phyloP scores from a whole-genome alignment of 148 eudicot species.

The Chenopodium formosanum region DNA sequence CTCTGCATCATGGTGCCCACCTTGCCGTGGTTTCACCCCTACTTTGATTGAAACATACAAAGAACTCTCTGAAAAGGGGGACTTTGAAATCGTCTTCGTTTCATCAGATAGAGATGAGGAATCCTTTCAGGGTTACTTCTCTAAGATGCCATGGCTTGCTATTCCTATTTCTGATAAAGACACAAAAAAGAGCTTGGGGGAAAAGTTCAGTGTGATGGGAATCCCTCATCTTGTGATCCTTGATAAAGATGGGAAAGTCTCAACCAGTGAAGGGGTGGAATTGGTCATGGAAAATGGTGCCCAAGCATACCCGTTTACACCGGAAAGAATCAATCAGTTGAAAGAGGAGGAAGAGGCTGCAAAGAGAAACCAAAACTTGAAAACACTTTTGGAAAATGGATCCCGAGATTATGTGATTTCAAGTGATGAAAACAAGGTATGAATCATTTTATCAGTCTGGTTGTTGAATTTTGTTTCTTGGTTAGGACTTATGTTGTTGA shows the following conservation, averaged over 20 bases:
- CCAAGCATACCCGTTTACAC: constrained; percentile 47
- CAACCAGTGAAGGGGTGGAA: constrained; percentile 40
- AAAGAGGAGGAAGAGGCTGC: constrained; percentile 52
- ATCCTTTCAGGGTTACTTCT: constrained; percentile 42
- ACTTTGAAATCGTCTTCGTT: constrained; percentile 48
- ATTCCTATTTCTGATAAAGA: constrained; percentile 45
- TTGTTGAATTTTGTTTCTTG: not conserved
- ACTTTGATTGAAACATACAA: constrained; percentile 36
- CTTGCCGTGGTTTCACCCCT: constrained; percentile 55
- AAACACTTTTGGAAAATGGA: constrained; percentile 39
- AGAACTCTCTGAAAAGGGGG: constrained; percentile 38
- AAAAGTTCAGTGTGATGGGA: constrained; percentile 40
- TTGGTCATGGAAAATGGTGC: constrained; percentile 40
- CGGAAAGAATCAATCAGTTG: constrained; percentile 35
- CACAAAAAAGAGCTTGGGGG: constrained; percentile 21
- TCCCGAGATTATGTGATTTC: constrained; percentile 49
- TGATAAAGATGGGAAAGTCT: constrained; percentile 40
- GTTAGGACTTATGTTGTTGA: not conserved
- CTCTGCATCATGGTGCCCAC: constrained; percentile 63
- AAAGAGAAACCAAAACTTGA: constrained; percentile 43
- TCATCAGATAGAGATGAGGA: constrained; percentile 50
- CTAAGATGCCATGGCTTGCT: constrained; percentile 63
- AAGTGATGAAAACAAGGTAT: constrained; percentile 40
- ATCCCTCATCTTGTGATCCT: constrained; percentile 52
- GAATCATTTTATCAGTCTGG: not conserved